Conservation (phyloP, 2,329 filamentous ascomycete genomes). For the Boeremia exigua region DNA sequence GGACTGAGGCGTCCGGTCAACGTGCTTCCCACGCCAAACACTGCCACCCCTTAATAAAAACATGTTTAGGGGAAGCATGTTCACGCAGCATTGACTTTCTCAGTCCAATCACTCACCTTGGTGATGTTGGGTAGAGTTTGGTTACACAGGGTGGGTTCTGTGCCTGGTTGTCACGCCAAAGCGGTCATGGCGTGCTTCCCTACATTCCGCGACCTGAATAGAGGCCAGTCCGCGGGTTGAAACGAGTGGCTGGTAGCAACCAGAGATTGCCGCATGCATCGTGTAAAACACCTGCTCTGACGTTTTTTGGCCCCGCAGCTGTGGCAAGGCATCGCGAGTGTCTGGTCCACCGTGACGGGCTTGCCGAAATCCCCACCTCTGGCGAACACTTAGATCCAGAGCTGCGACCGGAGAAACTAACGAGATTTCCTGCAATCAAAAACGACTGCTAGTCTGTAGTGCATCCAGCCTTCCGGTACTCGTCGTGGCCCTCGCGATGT, state of each 20-base stretch:
- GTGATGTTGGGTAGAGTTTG: slow-evolving; percentile 20
- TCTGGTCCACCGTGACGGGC: slow-evolving; percentile 27
- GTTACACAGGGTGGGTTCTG: slow-evolving; percentile 33
- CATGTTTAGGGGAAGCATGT: slow-evolving; percentile 9
- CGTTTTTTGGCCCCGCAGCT: slow-evolving; percentile 19
- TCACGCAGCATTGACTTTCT: background rate
- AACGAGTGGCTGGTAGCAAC: slow-evolving; percentile 44
- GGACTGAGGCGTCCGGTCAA: slow-evolving; percentile 21
- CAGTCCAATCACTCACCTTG: slow-evolving; percentile 5
- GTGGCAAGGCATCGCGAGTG: slow-evolving; percentile 12
- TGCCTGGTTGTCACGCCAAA: slow-evolving; percentile 36
- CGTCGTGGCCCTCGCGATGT: slow-evolving; percentile 1
- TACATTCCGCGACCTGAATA: slow-evolving; percentile 32
- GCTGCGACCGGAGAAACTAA: slow-evolving; percentile 20
- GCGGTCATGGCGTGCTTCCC: slow-evolving; percentile 23
- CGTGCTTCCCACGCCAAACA: slow-evolving; percentile 22
- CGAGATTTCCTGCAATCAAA: slow-evolving; percentile 18
- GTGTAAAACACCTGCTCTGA: slow-evolving; percentile 19
- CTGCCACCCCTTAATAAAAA: slow-evolving; percentile 25
- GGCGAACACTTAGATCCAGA: slow-evolving; percentile 8
- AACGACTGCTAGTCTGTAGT: slow-evolving; percentile 12
- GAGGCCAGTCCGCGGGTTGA: slow-evolving; percentile 20
- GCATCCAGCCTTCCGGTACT: slow-evolving; percentile 18
- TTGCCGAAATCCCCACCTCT: slow-evolving; percentile 20
- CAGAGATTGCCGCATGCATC: slow-evolving; percentile 40